Conservation (phyloP, 768 basidiomycete genomes). For the Trametopsis cervina region DNA sequence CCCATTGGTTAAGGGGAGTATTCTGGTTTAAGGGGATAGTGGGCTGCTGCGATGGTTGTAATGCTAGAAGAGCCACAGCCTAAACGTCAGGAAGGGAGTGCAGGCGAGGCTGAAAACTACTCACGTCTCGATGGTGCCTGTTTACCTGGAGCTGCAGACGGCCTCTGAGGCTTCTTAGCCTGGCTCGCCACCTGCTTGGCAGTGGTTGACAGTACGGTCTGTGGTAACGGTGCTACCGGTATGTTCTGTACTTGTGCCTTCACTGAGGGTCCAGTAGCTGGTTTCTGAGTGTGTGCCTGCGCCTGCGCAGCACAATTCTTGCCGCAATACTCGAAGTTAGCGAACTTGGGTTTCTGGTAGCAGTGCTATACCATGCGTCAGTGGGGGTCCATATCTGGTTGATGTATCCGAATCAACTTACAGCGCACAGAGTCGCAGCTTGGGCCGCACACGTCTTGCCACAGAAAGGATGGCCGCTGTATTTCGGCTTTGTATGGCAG, state of each 20-base stretch:
- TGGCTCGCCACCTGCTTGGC: background rate
- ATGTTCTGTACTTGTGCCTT: background rate
- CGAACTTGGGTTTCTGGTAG: conserved; percentile 11
- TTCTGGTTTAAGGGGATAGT: background rate
- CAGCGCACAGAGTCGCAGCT: conserved; percentile 26
- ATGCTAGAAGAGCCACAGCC: background rate
- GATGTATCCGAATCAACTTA: background rate
- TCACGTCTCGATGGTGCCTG: background rate
- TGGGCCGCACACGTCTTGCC: conserved; percentile 55
- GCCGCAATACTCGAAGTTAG: conserved; percentile 13
- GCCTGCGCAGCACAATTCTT: conserved; percentile 13
- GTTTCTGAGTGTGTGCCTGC: background rate
- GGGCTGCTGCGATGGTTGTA: background rate
- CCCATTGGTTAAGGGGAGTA: background rate
- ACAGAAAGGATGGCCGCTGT: conserved; percentile 52
- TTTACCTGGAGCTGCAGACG: background rate
- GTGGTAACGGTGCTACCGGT: background rate
- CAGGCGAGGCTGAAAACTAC: background rate
- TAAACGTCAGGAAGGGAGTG: background rate
- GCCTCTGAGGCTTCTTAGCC: background rate
- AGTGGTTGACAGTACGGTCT: background rate
- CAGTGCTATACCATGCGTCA: conserved; percentile 7
- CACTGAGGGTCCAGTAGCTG: background rate
- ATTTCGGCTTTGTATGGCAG: conserved; percentile 56
- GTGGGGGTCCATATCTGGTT: background rate